These are phyloP conservation scores for Vigna trinervia DNA, from an alignment of 306 rosid genomes.

Conservation along the genomic window DNA sequence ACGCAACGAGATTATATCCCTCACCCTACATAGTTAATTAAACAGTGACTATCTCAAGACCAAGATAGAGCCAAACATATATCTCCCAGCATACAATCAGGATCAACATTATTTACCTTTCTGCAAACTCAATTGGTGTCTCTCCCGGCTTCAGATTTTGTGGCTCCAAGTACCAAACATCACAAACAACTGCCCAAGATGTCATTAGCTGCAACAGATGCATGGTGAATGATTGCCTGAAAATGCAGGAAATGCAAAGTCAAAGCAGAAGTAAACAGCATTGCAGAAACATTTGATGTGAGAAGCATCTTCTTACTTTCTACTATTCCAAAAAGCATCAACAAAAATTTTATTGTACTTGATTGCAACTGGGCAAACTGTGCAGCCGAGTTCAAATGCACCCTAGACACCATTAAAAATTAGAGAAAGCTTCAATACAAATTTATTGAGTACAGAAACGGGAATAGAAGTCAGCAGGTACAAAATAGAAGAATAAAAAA, in stretches of 20 bases:
- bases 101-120: constrained; percentile 63
- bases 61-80: constrained; percentile 2
- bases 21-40: constrained; percentile 62
- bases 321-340: constrained; percentile 98
- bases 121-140: constrained; percentile 96
- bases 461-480: background rate
- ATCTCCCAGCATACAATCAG: constrained; percentile 6
- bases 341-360: constrained; percentile 97
- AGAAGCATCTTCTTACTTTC: constrained; percentile 72
- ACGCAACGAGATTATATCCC: constrained; percentile 83
- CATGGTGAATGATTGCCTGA: constrained; percentile 94
- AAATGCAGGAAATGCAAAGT: constrained; percentile 38
- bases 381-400: constrained; percentile 96
- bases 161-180: constrained; percentile 99
- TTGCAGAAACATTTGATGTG: background rate
- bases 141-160: constrained; percentile 86
- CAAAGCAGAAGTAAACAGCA: background rate
- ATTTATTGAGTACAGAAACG: constrained; percentile 22
- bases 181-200: constrained; percentile 99
- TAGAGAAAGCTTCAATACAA: constrained; percentile 39
- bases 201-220: constrained; percentile 98
- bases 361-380: constrained; percentile 94
- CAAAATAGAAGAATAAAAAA: background rate
- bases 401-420: constrained; percentile 66
- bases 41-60: constrained; percentile 26